Conservation (phyloP, 1,284 basidiomycete species). For the Laetiporus sulphureus region DNA sequence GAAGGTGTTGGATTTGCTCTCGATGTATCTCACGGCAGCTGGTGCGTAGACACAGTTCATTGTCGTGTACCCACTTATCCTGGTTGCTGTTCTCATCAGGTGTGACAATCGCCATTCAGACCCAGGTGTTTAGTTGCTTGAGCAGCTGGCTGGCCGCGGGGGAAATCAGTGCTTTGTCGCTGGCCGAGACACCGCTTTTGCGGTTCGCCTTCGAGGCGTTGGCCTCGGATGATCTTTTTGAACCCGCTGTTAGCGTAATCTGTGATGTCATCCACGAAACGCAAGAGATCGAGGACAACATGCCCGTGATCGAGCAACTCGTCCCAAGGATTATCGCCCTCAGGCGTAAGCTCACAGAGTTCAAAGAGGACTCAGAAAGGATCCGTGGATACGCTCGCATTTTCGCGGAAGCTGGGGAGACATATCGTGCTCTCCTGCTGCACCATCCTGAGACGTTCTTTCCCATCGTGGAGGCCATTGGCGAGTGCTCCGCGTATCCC, state of each 20-base stretch:
- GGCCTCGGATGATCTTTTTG: conserved; percentile 82
- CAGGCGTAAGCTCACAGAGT: conserved; percentile 52
- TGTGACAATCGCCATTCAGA: conserved; percentile 78
- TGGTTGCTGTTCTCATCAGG: conserved; percentile 39
- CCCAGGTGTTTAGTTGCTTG: conserved; percentile 82
- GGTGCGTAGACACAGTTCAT: too few species aligned
- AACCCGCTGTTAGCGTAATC: conserved; percentile 86
- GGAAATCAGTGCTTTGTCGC: conserved; percentile 62
- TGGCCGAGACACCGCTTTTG: conserved; percentile 83
- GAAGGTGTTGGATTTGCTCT: conserved; percentile 73
- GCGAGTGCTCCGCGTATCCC: conserved; percentile 88
- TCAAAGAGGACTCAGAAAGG: conserved; percentile 78
- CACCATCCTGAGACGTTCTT: conserved; percentile 88
- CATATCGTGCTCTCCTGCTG: conserved; percentile 86
- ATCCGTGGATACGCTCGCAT: conserved; percentile 89
- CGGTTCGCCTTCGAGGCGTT: conserved; percentile 81
- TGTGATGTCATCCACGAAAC: conserved; percentile 98
- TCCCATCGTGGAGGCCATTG: conserved; percentile 92
- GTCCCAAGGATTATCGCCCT: conserved; percentile 79
- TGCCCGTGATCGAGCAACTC: conserved; percentile 82
- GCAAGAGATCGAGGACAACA: conserved; percentile 94
- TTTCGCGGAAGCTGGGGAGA: conserved; percentile 94
- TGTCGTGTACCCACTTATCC: conserved; percentile 1
- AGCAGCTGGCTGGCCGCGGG: conserved; percentile 87
- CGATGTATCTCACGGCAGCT: conserved; percentile 86